Evolutionary conservation across 2,329 filamentous ascomycete genomes (phyloP).

Genomic region (Bipolaris oryzae): DNA sequence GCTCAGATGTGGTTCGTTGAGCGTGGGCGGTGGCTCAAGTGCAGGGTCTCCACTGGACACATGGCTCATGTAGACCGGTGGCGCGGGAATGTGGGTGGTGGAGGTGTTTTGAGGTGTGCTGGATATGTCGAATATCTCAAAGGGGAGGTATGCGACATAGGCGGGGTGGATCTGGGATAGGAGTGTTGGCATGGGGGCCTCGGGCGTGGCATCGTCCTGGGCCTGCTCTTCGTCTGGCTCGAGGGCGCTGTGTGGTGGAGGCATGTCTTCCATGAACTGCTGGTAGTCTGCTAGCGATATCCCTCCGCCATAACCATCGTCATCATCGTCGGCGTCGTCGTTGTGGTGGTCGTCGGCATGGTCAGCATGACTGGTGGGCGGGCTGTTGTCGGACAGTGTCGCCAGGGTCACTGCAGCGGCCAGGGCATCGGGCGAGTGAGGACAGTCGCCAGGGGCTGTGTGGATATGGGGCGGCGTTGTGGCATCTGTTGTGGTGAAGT

Average conservation of each 20-base stretch:
- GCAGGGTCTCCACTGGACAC: conserved; percentile 25
- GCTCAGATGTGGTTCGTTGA: conserved; percentile 37
- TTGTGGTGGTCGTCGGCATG: not conserved
- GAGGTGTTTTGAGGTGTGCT: conserved; percentile 19
- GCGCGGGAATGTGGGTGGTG: conserved; percentile 18
- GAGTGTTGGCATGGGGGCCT: conserved; percentile 20
- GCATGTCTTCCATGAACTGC: conserved; percentile 16
- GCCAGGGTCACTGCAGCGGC: conserved; percentile 39
- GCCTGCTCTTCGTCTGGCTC: conserved; percentile 7
- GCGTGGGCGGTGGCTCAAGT: conserved; percentile 30
- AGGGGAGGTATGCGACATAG: conserved; percentile 9
- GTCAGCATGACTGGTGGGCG: conserved; percentile 32
- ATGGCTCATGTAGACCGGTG: conserved; percentile 17
- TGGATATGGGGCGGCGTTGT: conserved; percentile 15
- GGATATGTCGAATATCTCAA: conserved; percentile 16
- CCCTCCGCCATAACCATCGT: conserved; percentile 33
- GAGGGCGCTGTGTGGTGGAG: conserved; percentile 8
- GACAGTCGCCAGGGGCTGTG: conserved; percentile 11
- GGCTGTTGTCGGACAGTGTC: conserved; percentile 38
- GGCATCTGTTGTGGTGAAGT: conserved; percentile 21
- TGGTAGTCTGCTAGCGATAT: conserved; percentile 33
- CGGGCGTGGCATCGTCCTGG: conserved; percentile 3
- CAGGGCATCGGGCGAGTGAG: conserved; percentile 28
- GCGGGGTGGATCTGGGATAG: conserved; percentile 25
- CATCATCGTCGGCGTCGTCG: conserved; percentile 13